Conservation (phyloP, 768 basidiomycete species). For the Russula abietina region DNA sequence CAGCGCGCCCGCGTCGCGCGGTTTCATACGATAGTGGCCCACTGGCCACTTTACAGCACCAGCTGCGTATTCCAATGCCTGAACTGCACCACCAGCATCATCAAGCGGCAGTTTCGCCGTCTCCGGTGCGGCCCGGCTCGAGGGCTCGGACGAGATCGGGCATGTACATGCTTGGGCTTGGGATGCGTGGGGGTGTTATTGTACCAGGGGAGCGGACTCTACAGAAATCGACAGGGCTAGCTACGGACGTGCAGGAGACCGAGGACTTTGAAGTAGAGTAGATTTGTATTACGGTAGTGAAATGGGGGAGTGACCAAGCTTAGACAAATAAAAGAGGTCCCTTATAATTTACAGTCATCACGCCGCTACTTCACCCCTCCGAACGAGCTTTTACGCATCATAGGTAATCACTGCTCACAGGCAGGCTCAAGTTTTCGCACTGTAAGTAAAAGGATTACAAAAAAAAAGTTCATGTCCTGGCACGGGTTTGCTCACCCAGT, state of each 20-base stretch:
- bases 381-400: not conserved
- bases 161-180: slow-evolving; percentile 60
- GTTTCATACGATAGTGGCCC: slow-evolving; percentile 34
- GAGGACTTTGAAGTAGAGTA: slow-evolving; percentile 3
- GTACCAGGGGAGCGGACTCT: not conserved
- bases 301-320: not conserved
- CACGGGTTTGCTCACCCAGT: not conserved
- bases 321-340: slow-evolving; percentile 13
- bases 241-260: not conserved
- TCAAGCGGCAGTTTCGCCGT: slow-evolving; percentile 15
- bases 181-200: slow-evolving; percentile 32
- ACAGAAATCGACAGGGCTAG: not conserved
- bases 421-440: not conserved
- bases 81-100: slow-evolving; percentile 30
- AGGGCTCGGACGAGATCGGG: slow-evolving; percentile 49
- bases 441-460: not conserved
- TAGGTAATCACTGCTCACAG: not conserved
- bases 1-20: slow-evolving; percentile 49
- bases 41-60: slow-evolving; percentile 31
- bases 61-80: slow-evolving; percentile 57
- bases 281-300: not conserved
- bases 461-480: not conserved
- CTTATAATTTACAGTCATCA: not conserved
- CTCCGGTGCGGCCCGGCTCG: slow-evolving; percentile 28
- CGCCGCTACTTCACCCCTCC: not conserved